Percentiles rank a stretch among this genome's conserved stretches.
phyloP scores from a whole-genome alignment of 192 early-diverging fungal genomes.

The Umbelopsis sp. region DNA sequence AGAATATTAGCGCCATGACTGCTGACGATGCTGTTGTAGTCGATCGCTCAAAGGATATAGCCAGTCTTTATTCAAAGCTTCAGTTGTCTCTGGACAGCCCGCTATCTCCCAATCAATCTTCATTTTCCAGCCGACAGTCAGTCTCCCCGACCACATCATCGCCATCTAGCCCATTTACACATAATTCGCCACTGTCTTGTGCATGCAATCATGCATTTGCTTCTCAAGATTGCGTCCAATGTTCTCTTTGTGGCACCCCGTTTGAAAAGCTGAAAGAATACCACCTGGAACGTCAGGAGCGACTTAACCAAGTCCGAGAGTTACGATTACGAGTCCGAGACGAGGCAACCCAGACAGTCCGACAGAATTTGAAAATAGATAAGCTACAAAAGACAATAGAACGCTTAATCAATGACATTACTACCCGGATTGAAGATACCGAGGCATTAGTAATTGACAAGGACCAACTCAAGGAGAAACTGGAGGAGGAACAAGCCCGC shows the following conservation, averaged over 20 bases:
- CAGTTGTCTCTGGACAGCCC: conserved; percentile 2
- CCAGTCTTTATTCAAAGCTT: conserved; percentile 2
- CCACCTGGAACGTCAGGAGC: background rate
- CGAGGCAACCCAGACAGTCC: conserved; percentile 22
- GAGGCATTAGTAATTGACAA: conserved; percentile 61
- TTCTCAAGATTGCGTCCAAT: conserved; percentile 6
- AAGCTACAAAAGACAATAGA: conserved; percentile 54
- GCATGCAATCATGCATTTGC: conserved; percentile 18
- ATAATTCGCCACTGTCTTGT: background rate
- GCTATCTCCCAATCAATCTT: background rate
- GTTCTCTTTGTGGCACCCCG: background rate
- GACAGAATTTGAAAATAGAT: conserved; percentile 59
- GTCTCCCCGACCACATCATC: conserved; percentile 1
- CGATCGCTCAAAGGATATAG: conserved; percentile 9
- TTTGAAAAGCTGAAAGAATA: conserved; percentile 6
- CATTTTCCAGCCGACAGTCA: background rate
- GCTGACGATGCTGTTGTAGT: conserved; percentile 9
- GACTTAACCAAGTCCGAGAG: background rate
- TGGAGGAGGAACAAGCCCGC: conserved; percentile 76
- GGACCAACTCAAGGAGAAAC: conserved; percentile 66
- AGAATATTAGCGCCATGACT: background rate
- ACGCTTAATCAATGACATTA: conserved; percentile 67
- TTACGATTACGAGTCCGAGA: background rate
- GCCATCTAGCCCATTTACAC: conserved; percentile 11
- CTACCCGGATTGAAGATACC: conserved; percentile 67